Conservation (phyloP, 345 rosid species). For the Turnera subulata region DNA sequence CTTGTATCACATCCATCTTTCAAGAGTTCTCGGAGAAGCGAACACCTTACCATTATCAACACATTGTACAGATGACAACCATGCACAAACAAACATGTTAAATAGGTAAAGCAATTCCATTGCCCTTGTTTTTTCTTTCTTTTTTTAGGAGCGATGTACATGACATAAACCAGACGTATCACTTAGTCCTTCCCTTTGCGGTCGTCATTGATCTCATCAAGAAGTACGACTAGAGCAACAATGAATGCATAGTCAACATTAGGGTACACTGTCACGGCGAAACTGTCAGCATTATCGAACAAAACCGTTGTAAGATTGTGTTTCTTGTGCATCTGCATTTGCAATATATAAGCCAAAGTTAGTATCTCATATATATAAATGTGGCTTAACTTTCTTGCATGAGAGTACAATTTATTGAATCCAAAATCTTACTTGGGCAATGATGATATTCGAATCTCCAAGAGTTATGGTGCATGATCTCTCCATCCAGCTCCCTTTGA, state of each 20-base stretch:
- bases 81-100: too few species aligned
- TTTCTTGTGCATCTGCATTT: constrained; percentile 34
- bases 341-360: neutral
- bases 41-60: too few species aligned
- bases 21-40: too few species aligned
- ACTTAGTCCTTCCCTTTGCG: constrained; percentile 7
- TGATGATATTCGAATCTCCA: constrained; percentile 18
- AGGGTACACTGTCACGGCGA: constrained; percentile 33
- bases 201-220: constrained; percentile 34
- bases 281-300: constrained; percentile 21
- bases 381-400: too few species aligned
- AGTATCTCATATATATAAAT: too few species aligned
- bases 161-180: too few species aligned
- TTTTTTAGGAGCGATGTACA: neutral
- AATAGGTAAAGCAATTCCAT: too few species aligned
- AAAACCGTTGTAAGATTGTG: constrained; percentile 20
- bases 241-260: constrained; percentile 34
- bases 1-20: too few species aligned
- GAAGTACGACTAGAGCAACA: constrained; percentile 31
- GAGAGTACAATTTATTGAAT: too few species aligned
- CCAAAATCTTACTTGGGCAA: constrained; percentile 33
- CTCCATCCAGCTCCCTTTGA: constrained; percentile 35
- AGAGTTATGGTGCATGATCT: constrained; percentile 27
- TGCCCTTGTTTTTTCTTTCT: too few species aligned
- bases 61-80: too few species aligned